Base-by-base conservation (phyloP, 257 asterid genomes). In the Phtheirospermum japonicum region DNA sequence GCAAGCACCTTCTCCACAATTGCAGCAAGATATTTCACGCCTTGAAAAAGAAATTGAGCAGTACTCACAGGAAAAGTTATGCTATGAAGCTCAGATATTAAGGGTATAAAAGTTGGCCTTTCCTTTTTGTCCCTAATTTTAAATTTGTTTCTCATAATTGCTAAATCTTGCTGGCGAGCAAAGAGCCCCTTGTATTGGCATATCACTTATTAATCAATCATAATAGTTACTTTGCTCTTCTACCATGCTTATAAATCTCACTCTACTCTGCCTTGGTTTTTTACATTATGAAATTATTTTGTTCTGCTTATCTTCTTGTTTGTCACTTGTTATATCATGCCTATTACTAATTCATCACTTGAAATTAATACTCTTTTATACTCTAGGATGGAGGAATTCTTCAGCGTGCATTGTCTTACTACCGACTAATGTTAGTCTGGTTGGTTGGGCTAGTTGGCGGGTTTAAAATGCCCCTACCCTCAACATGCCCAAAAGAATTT, bases 21-120 rank as follows among this genome's bases (percentile, higher is more conserved):
- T 86, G 75, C 94, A 82, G 84, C 91, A 77, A 72, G 97, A 89
- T 66, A 83, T 93, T 71, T 16, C 86, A 54, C 85, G 83, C 63
- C 78, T 93, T 62, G 97, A 89, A 75, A 87, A 85, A 43, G 94
- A 89, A 67, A 84, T 89, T 52, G 99, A 93, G 78, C 60, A 57
- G 71, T 75, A 77, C 67, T 69, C 95, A 5, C 99, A 93, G 77
- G 95, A 87, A 70, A 93, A 87, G 75, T 71, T 83, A 33, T 93
- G 97, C 79, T 85, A 80, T 76, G 99, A 93, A 83, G 99, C 99
- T 71, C 99, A 93, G 75, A 85, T 93, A 76, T 77, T 92, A 52
- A 82, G 97, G 93, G 99, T 93, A 83, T 63, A 46, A 9, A 30
- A n/a, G 64, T 57, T 49, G 34, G 13, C 49, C 19, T 59, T 48